Evolutionary conservation across 768 basidiomycete species (phyloP).

Genomic region (Tricholoma sp.): DNA sequence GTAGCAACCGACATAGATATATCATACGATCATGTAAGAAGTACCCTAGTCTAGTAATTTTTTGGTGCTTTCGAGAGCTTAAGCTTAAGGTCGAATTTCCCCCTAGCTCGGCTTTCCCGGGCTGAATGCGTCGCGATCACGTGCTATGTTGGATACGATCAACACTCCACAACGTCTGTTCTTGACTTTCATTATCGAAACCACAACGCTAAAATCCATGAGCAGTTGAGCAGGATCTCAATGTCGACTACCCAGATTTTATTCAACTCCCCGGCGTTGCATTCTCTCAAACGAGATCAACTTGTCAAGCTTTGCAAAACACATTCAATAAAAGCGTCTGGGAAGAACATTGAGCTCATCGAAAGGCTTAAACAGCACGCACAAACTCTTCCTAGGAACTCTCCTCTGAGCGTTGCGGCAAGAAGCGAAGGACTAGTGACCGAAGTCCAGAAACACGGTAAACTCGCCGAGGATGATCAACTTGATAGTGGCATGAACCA

Average conservation of each 20-base stretch:
- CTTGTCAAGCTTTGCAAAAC: constrained; percentile 83
- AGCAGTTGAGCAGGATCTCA: background rate
- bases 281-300: constrained; percentile 81
- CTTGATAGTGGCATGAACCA: constrained; percentile 9
- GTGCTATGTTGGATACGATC: background rate
- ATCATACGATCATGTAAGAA: background rate
- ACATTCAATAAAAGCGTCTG: constrained; percentile 72
- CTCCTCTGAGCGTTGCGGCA: constrained; percentile 49
- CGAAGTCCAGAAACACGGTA: constrained; percentile 20
- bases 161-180: too few relatives aligned
- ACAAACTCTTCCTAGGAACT: constrained; percentile 51
- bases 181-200: background rate
- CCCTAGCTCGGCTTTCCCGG: too few relatives aligned
- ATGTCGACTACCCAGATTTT: constrained; percentile 76
- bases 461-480: constrained; percentile 20
- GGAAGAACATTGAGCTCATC: constrained; percentile 76
- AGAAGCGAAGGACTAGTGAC: constrained; percentile 37
- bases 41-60: too few relatives aligned
- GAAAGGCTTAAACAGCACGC: constrained; percentile 66
- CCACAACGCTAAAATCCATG: background rate
- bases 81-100: too few relatives aligned
- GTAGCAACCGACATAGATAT: background rate
- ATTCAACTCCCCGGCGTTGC: constrained; percentile 79
- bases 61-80: too few relatives aligned
- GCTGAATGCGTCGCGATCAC: background rate